phyloP scores from a whole-genome alignment of 2,329 filamentous ascomycete genomes.

The Hypoxylon sp. region DNA sequence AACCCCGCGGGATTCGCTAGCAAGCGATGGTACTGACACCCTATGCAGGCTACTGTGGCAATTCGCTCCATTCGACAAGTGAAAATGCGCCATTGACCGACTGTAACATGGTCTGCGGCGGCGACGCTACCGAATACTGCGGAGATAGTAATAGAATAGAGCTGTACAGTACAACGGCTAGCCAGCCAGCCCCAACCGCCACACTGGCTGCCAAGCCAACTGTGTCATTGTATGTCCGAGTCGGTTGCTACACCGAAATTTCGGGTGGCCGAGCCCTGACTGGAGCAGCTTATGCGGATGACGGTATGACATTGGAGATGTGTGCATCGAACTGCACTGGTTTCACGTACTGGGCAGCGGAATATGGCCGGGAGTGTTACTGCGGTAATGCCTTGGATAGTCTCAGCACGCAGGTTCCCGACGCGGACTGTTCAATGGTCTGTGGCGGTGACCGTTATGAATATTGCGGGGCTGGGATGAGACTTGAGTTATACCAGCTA shows the following conservation, averaged over 20 bases:
- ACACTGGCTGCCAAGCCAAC: slow-evolving; percentile 53
- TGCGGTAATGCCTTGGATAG: slow-evolving; percentile 56
- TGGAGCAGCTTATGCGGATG: slow-evolving; percentile 51
- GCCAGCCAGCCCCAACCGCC: slow-evolving; percentile 53
- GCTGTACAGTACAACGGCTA: slow-evolving; percentile 59
- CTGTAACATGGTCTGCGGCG: slow-evolving; percentile 59
- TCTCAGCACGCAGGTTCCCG: slow-evolving; percentile 51
- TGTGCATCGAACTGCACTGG: slow-evolving; percentile 55
- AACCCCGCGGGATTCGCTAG: neutral
- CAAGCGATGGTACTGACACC: slow-evolving; percentile 27
- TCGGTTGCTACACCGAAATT: slow-evolving; percentile 59
- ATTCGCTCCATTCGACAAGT: slow-evolving; percentile 55
- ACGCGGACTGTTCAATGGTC: slow-evolving; percentile 55
- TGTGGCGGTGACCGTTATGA: slow-evolving; percentile 55
- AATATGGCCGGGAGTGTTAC: slow-evolving; percentile 58
- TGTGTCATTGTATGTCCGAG: slow-evolving; percentile 54
- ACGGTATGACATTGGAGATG: slow-evolving; percentile 56
- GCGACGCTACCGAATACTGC: slow-evolving; percentile 58
- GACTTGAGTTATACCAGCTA: slow-evolving; percentile 56
- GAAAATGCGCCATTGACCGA: slow-evolving; percentile 52
- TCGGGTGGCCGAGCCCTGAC: slow-evolving; percentile 55
- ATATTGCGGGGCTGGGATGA: slow-evolving; percentile 57
- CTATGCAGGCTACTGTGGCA: slow-evolving; percentile 61
- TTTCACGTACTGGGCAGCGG: slow-evolving; percentile 56
- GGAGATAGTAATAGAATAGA: slow-evolving; percentile 60